phyloP scores from a whole-genome alignment of 805 yeast species.

The Kazachstania viticola region DNA sequence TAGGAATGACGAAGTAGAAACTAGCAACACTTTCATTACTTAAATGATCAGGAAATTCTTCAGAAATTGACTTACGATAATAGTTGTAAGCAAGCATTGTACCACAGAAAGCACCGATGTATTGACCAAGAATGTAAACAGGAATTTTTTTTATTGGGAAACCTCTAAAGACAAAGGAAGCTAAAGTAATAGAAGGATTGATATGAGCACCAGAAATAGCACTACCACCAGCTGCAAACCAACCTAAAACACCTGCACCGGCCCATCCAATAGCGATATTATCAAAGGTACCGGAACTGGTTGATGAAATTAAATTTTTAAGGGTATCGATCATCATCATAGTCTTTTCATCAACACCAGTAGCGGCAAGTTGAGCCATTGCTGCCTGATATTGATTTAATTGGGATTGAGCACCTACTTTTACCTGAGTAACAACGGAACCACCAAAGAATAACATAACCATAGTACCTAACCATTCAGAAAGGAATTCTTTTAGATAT shows the following conservation, averaged over 20 bases:
- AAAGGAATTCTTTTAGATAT: constrained; percentile 34
- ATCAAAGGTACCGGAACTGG: constrained; percentile 30
- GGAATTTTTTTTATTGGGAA: constrained; percentile 41
- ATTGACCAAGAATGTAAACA: constrained; percentile 35
- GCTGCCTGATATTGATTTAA: constrained; percentile 6
- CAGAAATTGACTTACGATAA: not conserved
- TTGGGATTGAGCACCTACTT: constrained; percentile 24
- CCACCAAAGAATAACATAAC: constrained; percentile 36
- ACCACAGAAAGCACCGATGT: constrained; percentile 39
- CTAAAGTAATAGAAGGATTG: constrained; percentile 41
- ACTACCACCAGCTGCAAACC: constrained; percentile 38
- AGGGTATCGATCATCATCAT: constrained; percentile 3
- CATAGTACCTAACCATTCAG: constrained; percentile 42
- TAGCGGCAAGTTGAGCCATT: constrained; percentile 1
- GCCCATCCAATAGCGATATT: constrained; percentile 42
- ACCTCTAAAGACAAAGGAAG: constrained; percentile 37
- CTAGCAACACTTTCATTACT: constrained; percentile 8
- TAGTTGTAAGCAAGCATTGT: constrained; percentile 23
- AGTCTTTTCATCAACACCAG: constrained; percentile 3
- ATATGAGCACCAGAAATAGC: constrained; percentile 46
- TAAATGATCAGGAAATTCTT: not conserved
- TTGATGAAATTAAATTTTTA: constrained; percentile 5
- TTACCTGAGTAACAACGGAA: constrained; percentile 37
- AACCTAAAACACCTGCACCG: constrained; percentile 41
- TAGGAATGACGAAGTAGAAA: constrained; percentile 37